Conservation (phyloP, 306 rosid genomes). For the Casuarina cunninghamiana region DNA sequence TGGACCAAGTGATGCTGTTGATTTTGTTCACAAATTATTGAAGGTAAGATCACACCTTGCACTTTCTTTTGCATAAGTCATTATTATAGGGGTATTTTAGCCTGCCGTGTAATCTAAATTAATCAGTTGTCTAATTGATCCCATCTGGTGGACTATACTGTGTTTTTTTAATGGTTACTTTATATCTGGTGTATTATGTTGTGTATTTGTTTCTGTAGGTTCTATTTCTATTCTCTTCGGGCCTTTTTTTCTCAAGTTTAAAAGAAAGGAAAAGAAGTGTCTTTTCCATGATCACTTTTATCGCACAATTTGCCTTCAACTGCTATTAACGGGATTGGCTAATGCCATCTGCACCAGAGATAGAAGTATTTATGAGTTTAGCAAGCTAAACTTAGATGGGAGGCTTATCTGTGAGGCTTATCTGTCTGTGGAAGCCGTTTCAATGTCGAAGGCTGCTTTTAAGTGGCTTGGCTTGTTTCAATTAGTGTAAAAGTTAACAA, state of each 20-base stretch:
- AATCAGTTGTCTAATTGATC: not conserved
- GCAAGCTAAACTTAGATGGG: not conserved
- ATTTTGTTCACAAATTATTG: conserved; percentile 75
- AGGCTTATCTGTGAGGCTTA: not conserved
- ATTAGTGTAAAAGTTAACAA: not conserved
- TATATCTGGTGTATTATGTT: not conserved
- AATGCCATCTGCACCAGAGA: not conserved
- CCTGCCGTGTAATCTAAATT: not conserved
- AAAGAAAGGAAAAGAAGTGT: not conserved
- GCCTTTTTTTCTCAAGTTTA: not conserved
- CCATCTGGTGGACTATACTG: not conserved
- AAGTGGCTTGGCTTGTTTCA: not conserved
- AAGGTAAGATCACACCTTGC: conserved; percentile 47
- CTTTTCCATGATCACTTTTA: not conserved
- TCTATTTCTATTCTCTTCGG: not conserved
- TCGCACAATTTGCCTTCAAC: not conserved
- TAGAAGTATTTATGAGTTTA: not conserved
- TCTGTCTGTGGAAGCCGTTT: not conserved
- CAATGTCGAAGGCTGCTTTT: not conserved
- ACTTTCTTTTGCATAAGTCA: not conserved
- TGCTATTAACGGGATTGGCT: not conserved
- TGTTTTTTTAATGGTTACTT: not conserved
- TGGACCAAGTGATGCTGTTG: conserved; percentile 94
- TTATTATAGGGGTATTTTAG: not conserved
- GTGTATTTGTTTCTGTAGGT: too few relatives aligned